phyloP scores from a whole-genome alignment of 2,329 filamentous ascomycete species.

The Nigrograna mackinnonii region DNA sequence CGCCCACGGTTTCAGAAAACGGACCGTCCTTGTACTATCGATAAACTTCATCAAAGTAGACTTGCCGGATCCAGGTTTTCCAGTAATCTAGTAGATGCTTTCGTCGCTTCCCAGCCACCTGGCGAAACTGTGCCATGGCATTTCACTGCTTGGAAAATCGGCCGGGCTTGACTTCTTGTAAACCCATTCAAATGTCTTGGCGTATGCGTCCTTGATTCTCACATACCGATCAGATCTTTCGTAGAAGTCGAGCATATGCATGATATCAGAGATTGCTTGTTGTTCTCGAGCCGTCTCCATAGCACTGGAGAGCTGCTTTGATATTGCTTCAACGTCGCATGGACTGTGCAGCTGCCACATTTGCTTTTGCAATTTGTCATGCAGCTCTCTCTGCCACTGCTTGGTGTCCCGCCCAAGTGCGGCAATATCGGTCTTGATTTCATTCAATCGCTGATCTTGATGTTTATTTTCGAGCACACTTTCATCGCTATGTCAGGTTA shows the following conservation, averaged over 20 bases:
- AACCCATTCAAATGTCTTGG: constrained; percentile 8
- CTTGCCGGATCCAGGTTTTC: background rate
- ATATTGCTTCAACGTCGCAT: too few relatives aligned
- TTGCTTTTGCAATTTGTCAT: too few relatives aligned
- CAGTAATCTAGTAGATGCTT: background rate
- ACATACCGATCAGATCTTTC: constrained; percentile 1
- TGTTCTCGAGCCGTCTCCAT: too few relatives aligned
- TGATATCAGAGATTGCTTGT: background rate
- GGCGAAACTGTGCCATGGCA: background rate
- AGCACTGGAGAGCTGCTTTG: too few relatives aligned
- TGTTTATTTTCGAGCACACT: too few relatives aligned
- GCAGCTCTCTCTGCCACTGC: too few relatives aligned
- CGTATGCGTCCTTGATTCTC: constrained; percentile 6
- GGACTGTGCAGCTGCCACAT: too few relatives aligned
- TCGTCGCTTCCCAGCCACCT: background rate
- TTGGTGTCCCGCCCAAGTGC: too few relatives aligned
- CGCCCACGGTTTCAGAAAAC: background rate
- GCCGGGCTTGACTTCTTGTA: constrained; percentile 1
- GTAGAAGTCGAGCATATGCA: background rate
- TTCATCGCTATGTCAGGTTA: too few relatives aligned
- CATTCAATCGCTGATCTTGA: too few relatives aligned
- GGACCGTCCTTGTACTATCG: background rate
- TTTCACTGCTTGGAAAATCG: background rate
- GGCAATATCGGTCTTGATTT: too few relatives aligned
- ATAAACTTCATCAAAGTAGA: background rate